phyloP scores from a whole-genome alignment of 768 basidiomycete genomes.

The Hemileccinum impolitum region DNA sequence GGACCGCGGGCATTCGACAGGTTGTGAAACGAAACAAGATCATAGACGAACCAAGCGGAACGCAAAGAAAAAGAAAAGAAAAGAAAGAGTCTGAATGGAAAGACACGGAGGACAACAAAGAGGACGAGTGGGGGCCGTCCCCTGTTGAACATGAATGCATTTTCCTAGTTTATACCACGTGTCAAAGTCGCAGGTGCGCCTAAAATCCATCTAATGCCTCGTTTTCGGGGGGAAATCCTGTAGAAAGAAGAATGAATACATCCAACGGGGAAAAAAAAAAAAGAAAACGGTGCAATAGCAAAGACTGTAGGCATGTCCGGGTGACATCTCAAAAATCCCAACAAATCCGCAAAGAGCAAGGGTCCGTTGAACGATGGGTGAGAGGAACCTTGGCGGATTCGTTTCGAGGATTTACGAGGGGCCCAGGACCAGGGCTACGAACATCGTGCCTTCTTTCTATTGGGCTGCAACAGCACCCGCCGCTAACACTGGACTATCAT shows the following conservation, averaged over 20 bases:
- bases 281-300: conserved; percentile 12
- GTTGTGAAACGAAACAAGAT: conserved; percentile 9
- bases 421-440: not conserved
- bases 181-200: conserved; percentile 10
- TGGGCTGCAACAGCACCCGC: conserved; percentile 38
- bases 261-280: too few species aligned
- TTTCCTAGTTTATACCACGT: conserved; percentile 10
- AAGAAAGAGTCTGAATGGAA: conserved; percentile 6
- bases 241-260: conserved; percentile 33
- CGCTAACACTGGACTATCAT: conserved; percentile 56
- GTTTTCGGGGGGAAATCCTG: conserved; percentile 26
- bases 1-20: not conserved
- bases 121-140: not conserved
- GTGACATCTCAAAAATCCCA: conserved; percentile 2
- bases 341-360: conserved; percentile 3
- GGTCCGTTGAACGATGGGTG: not conserved
- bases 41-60: conserved; percentile 21
- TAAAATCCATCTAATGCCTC: conserved; percentile 18
- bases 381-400: not conserved
- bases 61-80: not conserved
- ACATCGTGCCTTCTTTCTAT: conserved; percentile 17
- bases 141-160: not conserved
- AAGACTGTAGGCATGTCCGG: conserved; percentile 12
- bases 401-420: conserved; percentile 1
- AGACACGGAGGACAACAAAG: not conserved